Conservation (phyloP, 768 basidiomycete species). For the Terana coerulea region DNA sequence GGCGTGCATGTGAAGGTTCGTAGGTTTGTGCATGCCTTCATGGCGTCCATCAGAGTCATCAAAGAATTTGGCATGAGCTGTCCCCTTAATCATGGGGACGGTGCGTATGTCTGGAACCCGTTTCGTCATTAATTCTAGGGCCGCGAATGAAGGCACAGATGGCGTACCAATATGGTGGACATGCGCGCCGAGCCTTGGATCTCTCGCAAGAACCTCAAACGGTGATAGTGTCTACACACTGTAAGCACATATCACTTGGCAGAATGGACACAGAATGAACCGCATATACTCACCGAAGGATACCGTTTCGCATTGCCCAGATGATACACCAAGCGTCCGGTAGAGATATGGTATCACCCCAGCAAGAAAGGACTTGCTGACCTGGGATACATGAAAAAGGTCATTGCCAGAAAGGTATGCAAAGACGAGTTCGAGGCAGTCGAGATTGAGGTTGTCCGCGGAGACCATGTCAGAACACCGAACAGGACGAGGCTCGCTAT, state of each 20-base stretch:
- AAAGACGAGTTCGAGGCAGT: slow-evolving; percentile 72
- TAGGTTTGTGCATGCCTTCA: slow-evolving; percentile 50
- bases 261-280: neutral
- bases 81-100: slow-evolving; percentile 37
- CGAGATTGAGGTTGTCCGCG: slow-evolving; percentile 64
- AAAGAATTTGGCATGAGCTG: slow-evolving; percentile 40
- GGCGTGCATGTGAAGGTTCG: slow-evolving; percentile 52
- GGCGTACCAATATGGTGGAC: slow-evolving; percentile 61
- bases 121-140: slow-evolving; percentile 1
- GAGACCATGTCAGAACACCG: slow-evolving; percentile 64
- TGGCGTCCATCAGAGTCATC: slow-evolving; percentile 43
- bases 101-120: slow-evolving; percentile 43
- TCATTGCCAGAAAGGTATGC: slow-evolving; percentile 46
- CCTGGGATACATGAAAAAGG: slow-evolving; percentile 57
- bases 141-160: slow-evolving; percentile 21
- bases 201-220: slow-evolving; percentile 53
- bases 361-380: slow-evolving; percentile 61
- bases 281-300: slow-evolving; percentile 35
- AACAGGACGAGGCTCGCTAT: too few species aligned
- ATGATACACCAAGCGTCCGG: slow-evolving; percentile 48
- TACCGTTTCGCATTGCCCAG: slow-evolving; percentile 56
- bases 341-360: slow-evolving; percentile 66
- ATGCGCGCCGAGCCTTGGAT: slow-evolving; percentile 51
- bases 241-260: neutral
- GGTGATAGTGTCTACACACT: slow-evolving; percentile 47